Base-by-base conservation (phyloP, 1,284 basidiomycete species). In the Mycena sp. region DNA sequence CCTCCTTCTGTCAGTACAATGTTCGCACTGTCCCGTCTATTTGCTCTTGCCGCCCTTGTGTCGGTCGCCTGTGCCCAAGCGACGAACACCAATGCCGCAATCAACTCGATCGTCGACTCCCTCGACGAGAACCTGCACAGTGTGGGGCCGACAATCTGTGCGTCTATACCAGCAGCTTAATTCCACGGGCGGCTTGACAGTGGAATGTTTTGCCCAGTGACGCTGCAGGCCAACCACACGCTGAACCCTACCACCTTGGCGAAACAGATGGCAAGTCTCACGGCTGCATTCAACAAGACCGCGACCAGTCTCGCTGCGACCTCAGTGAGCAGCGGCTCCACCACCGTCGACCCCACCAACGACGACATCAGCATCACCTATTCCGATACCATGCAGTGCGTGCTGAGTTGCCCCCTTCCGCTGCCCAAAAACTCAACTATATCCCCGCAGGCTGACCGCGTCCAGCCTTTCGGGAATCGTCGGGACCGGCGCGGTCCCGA, bases 341-440 rank as follows among this genome's bases (percentile, higher is more conserved):
- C 64, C 11, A 74, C 73, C 25, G 66, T 49, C n/a, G 28, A 54
- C 11, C 77, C 77, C 3, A 78, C 76, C 26, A 72, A 78, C 67
- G 73, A 77, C 52, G 74, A 77, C 6, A 71, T 78, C 49, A 71
- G 74, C 45, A 69, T 77, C 58, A 68, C 68, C 37, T 70, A 68
- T 59, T 67, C 72, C 25, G 75, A 74, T 48, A 67, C 69, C 25
- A 60, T 76, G 30, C 71, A 72, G 77, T 78, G 58, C 58, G 74
- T 67, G 25, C 17, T 32, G 43, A 19, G 26, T 10, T 29, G 19
- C 25, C 28, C 12, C 9, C 16, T 16, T 49, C 10, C 32, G 32
- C 17, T 51, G 14, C 51, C 14, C 14, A n/a, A 46, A 23, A 28
- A 26, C 29, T 48, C 46, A 44, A 49, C 53, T 45, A 51, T 11